phyloP scores from a whole-genome alignment of 306 rosid species.

The Inga laurina region DNA sequence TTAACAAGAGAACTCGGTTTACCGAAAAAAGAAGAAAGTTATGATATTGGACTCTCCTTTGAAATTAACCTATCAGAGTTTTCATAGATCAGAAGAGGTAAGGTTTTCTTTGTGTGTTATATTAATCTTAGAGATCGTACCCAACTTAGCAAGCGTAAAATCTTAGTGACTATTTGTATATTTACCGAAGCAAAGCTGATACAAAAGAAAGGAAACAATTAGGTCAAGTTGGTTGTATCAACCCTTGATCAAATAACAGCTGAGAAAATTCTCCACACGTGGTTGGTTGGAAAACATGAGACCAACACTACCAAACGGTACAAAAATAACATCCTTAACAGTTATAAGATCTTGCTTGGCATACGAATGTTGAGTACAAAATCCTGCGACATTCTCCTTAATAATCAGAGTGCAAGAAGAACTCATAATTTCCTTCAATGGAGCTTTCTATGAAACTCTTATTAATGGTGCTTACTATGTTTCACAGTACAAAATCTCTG shows the following conservation, averaged over 20 bases:
- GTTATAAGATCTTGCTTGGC: not conserved
- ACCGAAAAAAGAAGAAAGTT: not conserved
- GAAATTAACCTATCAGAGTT: not conserved
- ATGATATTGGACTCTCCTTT: not conserved
- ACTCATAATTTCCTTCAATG: slow-evolving; percentile 42
- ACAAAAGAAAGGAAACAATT: slow-evolving; percentile 16
- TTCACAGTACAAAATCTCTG: slow-evolving; percentile 34
- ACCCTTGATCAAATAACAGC: slow-evolving; percentile 44
- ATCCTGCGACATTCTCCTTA: not conserved
- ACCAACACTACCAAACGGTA: slow-evolving; percentile 22
- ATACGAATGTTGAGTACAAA: not conserved
- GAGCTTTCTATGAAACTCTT: slow-evolving; percentile 19
- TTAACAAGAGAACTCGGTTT: not conserved
- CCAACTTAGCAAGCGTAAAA: not conserved
- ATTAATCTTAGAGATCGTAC: too few species aligned
- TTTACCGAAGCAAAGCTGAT: slow-evolving; percentile 4
- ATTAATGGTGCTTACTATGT: slow-evolving; percentile 30
- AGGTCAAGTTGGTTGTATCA: slow-evolving; percentile 76
- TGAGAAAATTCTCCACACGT: slow-evolving; percentile 29
- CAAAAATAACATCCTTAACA: slow-evolving; percentile 32
- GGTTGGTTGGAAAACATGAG: slow-evolving; percentile 63
- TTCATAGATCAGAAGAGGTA: not conserved
- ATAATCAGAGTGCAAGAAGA: not conserved
- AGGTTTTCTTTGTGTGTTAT: not conserved
- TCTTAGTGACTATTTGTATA: not conserved